phyloP scores from a whole-genome alignment of 768 basidiomycete genomes.

The Termitomyces eurrhizus region DNA sequence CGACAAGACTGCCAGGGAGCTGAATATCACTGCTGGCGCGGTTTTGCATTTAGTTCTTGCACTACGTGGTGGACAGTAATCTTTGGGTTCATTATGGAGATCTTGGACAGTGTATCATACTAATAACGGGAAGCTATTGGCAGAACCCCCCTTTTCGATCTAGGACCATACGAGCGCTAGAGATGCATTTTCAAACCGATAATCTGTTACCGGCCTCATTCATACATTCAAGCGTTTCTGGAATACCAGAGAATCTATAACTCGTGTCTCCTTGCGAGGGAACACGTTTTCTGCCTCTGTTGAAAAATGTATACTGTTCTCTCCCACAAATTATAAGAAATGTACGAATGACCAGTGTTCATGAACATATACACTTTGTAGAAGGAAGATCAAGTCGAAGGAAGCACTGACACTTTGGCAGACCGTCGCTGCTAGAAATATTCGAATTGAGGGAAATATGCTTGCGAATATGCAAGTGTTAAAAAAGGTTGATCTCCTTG shows the following conservation, averaged over 20 bases:
- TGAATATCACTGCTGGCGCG: slow-evolving; percentile 79
- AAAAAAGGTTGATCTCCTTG: too few relatives aligned
- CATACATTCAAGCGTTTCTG: neutral
- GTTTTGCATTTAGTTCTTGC: slow-evolving; percentile 95
- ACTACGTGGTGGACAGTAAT: slow-evolving; percentile 80
- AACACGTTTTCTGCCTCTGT: neutral
- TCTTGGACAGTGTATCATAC: slow-evolving; percentile 7
- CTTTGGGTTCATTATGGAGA: neutral
- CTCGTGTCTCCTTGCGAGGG: neutral
- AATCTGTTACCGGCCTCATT: neutral
- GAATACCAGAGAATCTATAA: neutral
- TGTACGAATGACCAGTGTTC: neutral
- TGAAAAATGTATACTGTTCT: neutral
- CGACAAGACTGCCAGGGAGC: slow-evolving; percentile 85
- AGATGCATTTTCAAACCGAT: neutral
- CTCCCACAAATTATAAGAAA: neutral
- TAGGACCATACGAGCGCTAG: neutral
- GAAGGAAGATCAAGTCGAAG: neutral
- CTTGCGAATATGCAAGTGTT: neutral
- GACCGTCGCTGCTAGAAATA: neutral
- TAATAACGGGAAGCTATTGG: slow-evolving; percentile 7
- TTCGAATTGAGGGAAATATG: neutral
- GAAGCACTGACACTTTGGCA: neutral
- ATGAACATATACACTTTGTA: neutral
- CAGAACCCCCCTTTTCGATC: neutral